Conservation (phyloP, 768 basidiomycete species). For the Porpolomopsis calyptriformis region DNA sequence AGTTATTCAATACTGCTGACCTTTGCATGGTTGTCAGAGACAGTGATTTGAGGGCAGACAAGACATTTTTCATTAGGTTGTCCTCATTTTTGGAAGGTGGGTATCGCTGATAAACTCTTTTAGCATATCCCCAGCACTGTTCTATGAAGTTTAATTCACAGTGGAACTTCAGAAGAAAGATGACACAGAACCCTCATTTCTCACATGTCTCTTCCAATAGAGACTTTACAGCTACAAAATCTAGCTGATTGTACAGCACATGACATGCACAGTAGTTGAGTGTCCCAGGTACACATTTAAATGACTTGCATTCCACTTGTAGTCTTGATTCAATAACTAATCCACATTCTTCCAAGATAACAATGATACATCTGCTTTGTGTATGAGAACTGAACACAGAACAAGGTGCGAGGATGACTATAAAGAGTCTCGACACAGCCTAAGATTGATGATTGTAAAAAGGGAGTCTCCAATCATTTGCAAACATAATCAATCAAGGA, state of each 20-base stretch:
- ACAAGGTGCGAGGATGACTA: no score
- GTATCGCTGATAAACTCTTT: constrained; percentile 16
- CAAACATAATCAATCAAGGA: no score
- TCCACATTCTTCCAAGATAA: constrained; percentile 5
- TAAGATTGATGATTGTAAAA: no score
- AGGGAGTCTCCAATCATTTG: no score
- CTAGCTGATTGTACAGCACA: constrained; percentile 23
- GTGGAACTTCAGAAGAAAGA: constrained; percentile 25
- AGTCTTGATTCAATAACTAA: not conserved
- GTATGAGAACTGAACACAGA: no score
- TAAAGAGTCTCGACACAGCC: no score
- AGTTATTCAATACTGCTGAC: not conserved
- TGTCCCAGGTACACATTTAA: constrained; percentile 9
- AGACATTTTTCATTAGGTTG: constrained; percentile 8
- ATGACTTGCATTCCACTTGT: constrained; percentile 4
- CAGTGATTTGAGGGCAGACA: constrained; percentile 7
- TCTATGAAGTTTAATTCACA: constrained; percentile 17
- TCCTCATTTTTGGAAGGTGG: constrained; percentile 5
- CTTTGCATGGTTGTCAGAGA: constrained; percentile 8
- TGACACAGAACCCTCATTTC: constrained; percentile 13
- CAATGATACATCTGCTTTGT: no score
- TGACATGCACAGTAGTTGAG: constrained; percentile 18
- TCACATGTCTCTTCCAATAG: constrained; percentile 15
- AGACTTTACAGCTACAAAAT: constrained; percentile 20
- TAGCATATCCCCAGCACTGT: constrained; percentile 25